A percentile compares a stretch with the other conserved stretches of the same genome.
phyloP scores from a whole-genome alignment of 2,329 filamentous ascomycete species.

The Elsinoe batatas region DNA sequence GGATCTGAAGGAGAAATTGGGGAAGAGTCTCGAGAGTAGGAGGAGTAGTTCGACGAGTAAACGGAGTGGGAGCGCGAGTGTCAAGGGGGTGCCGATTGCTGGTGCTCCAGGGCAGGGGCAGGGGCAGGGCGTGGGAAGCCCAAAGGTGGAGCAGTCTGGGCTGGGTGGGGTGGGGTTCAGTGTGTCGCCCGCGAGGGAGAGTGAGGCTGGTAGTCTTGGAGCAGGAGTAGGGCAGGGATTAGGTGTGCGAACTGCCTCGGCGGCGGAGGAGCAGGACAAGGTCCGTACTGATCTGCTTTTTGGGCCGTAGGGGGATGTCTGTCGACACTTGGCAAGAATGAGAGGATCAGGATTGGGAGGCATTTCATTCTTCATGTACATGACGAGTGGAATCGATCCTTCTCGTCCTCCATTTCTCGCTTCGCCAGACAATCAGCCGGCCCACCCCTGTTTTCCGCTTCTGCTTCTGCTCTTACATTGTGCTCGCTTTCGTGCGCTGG shows the following conservation, averaged over 20 bases:
- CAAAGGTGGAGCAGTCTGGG: neutral
- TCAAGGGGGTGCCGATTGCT: constrained; percentile 13
- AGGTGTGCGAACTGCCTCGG: neutral
- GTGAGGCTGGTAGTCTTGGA: neutral
- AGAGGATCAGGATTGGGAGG: neutral
- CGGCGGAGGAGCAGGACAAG: constrained; percentile 27
- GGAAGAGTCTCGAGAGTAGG: constrained; percentile 81
- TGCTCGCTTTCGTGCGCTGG: too few species aligned
- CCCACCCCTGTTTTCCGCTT: too few species aligned
- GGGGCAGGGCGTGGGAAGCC: constrained; percentile 20
- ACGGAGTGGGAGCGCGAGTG: constrained; percentile 48
- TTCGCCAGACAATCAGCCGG: neutral
- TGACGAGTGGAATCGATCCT: neutral
- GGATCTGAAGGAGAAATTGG: constrained; percentile 36
- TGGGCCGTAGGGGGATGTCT: constrained; percentile 28
- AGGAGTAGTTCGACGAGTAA: constrained; percentile 80
- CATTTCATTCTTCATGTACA: neutral
- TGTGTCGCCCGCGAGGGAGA: neutral
- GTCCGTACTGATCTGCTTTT: constrained; percentile 37
- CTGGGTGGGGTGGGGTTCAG: too few species aligned
- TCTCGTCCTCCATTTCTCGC: neutral
- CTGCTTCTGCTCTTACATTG: too few species aligned
- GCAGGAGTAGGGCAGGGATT: neutral
- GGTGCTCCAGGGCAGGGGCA: constrained; percentile 22
- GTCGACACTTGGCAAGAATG: neutral